phyloP scores from a whole-genome alignment of 371 early-diverging fungal genomes.

The Mortierella sp. region DNA sequence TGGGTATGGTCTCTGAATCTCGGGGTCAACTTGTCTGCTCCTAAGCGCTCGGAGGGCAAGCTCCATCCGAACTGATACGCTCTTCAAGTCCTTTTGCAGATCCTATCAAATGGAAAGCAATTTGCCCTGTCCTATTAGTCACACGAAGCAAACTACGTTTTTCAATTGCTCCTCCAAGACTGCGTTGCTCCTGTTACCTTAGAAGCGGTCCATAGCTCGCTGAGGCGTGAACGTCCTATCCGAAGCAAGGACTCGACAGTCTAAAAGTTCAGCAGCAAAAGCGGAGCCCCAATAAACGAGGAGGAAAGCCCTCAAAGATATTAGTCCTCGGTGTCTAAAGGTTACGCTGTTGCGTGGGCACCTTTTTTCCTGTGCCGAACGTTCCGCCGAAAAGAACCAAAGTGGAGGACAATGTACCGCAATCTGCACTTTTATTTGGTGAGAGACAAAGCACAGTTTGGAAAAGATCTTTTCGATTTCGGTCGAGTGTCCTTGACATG shows the following conservation, averaged over 20 bases:
- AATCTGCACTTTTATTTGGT: slow-evolving; percentile 52
- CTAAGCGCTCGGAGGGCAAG: slow-evolving; percentile 39
- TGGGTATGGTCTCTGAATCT: slow-evolving; percentile 38
- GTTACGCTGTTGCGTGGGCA: no score
- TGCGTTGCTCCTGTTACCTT: slow-evolving; percentile 24
- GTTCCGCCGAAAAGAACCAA: neutral
- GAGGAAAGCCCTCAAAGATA: neutral
- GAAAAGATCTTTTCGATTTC: slow-evolving; percentile 56
- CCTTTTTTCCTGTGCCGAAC: neutral
- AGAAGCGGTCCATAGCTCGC: slow-evolving; percentile 29
- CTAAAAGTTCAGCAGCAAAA: slow-evolving; percentile 9
- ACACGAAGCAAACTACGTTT: neutral
- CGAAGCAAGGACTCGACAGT: slow-evolving; percentile 42
- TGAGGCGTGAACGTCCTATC: slow-evolving; percentile 38
- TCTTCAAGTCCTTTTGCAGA: slow-evolving; percentile 39
- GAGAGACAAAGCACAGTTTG: slow-evolving; percentile 52
- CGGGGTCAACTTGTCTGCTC: slow-evolving; percentile 37
- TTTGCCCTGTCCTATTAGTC: neutral
- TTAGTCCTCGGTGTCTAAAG: neutral
- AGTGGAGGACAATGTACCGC: slow-evolving; percentile 20
- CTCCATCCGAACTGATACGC: slow-evolving; percentile 45
- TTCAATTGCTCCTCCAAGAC: neutral
- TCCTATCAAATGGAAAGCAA: slow-evolving; percentile 10
- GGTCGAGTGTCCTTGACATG: slow-evolving; percentile 48
- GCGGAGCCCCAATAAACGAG: neutral